Evolutionary conservation across 768 basidiomycete species (phyloP).

Genomic region (Neoboletus brunneissimus): DNA sequence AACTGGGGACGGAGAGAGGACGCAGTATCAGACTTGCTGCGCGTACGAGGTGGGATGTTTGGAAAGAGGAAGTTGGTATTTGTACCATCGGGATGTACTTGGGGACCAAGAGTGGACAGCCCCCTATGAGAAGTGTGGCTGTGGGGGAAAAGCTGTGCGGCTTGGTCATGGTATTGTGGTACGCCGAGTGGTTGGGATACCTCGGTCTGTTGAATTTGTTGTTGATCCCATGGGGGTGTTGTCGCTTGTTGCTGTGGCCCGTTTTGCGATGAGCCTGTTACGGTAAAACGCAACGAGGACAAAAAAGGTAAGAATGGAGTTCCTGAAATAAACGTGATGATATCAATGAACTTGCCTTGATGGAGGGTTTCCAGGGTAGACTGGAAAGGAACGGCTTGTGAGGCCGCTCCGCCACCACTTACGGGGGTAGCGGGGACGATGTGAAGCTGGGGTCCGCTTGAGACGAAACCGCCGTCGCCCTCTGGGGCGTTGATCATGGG

Average conservation of each 20-base stretch:
- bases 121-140: constrained; percentile 37
- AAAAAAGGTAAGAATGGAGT: constrained; percentile 29
- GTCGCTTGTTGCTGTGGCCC: constrained; percentile 33
- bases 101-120: constrained; percentile 35
- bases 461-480: constrained; percentile 46
- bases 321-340: constrained; percentile 33
- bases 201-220: constrained; percentile 38
- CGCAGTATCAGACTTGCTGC: constrained; percentile 62
- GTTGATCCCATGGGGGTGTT: constrained; percentile 36
- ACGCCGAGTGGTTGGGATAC: constrained; percentile 30
- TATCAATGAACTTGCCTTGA: constrained; percentile 47
- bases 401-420: constrained; percentile 52
- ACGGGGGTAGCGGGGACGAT: constrained; percentile 85
- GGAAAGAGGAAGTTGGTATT: constrained; percentile 40
- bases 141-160: constrained; percentile 31
- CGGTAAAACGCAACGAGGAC: constrained; percentile 24
- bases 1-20: constrained; percentile 47
- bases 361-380: constrained; percentile 47
- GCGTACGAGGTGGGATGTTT: constrained; percentile 39
- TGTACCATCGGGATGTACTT: constrained; percentile 34
- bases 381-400: constrained; percentile 51
- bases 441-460: constrained; percentile 61
- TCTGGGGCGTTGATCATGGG: constrained; percentile 63
- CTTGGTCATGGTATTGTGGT: constrained; percentile 27
- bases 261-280: constrained; percentile 32